phyloP scores from a whole-genome alignment of 805 yeast species.

The Nakazawaea ambrosiae region DNA sequence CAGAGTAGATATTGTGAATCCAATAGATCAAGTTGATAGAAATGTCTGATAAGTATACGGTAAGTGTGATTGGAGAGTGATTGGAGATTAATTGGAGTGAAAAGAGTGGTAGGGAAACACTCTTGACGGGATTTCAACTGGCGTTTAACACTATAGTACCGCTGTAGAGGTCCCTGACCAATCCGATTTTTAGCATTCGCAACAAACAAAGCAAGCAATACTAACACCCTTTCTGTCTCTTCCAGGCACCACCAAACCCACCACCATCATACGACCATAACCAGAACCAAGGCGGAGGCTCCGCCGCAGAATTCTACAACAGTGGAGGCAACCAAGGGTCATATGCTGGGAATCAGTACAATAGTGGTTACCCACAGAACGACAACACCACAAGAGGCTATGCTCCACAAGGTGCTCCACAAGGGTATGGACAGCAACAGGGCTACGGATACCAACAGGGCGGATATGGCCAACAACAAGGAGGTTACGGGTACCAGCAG shows the following conservation, averaged over 20 bases:
- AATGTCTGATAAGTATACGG: background rate
- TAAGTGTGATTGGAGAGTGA: no score
- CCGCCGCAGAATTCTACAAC: constrained; percentile 15
- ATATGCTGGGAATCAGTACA: no score
- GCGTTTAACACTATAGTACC: no score
- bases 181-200: no score
- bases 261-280: constrained; percentile 11
- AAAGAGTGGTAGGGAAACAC: background rate
- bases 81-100: background rate
- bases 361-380: constrained; percentile 4
- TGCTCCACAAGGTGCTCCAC: background rate
- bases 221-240: background rate
- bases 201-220: no score
- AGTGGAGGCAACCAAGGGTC: no score
- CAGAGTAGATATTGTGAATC: no score
- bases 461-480: constrained; percentile 15
- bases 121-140: no score
- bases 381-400: background rate
- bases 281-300: constrained; percentile 12
- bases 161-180: no score
- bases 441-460: constrained; percentile 16
- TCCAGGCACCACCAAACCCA: constrained; percentile 11
- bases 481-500: constrained; percentile 12
- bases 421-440: constrained; percentile 10
- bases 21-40: no score